A percentile compares a stretch with the other conserved stretches of the same genome.
Conservation (phyloP, 2,329 filamentous ascomycete genomes). For the Lasiodiplodia gonubiensis region DNA sequence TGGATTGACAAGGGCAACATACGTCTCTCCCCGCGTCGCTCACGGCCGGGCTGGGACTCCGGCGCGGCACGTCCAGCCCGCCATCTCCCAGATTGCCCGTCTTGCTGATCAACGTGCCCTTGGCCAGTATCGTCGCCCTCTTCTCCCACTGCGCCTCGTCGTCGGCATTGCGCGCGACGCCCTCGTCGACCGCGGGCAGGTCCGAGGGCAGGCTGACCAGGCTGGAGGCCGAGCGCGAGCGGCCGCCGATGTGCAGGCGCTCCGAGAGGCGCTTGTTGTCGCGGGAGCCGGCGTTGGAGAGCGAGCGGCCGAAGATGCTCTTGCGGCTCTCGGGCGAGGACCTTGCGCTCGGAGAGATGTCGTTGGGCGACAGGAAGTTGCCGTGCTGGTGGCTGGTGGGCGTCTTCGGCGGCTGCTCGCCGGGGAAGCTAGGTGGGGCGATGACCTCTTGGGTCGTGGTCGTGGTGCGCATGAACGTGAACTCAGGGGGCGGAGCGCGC, state of each 20-base stretch:
- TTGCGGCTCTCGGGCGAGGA: constrained; percentile 36
- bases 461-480: constrained; percentile 85
- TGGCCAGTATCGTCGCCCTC: constrained; percentile 85
- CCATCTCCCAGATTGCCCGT: background rate
- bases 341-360: constrained; percentile 32
- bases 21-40: constrained; percentile 49
- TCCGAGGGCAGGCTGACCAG: constrained; percentile 79
- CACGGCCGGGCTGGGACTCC: constrained; percentile 45
- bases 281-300: constrained; percentile 35
- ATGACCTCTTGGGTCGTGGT: constrained; percentile 81
- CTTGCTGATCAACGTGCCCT: constrained; percentile 54
- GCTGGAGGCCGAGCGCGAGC: constrained; percentile 59
- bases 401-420: constrained; percentile 40
- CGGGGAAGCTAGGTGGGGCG: constrained; percentile 65
- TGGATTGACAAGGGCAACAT: constrained; percentile 26
- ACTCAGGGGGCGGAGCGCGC: constrained; percentile 47
- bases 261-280: constrained; percentile 64
- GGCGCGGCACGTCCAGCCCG: constrained; percentile 21
- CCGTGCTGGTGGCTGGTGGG: background rate
- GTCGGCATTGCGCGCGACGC: constrained; percentile 50
- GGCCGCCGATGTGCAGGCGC: constrained; percentile 66
- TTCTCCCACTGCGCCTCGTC: constrained; percentile 81
- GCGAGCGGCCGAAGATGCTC: constrained; percentile 34
- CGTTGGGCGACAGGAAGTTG: constrained; percentile 16
- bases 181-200: constrained; percentile 72